phyloP scores from a whole-genome alignment of 2,329 filamentous ascomycete genomes.

The Knufia petricola region DNA sequence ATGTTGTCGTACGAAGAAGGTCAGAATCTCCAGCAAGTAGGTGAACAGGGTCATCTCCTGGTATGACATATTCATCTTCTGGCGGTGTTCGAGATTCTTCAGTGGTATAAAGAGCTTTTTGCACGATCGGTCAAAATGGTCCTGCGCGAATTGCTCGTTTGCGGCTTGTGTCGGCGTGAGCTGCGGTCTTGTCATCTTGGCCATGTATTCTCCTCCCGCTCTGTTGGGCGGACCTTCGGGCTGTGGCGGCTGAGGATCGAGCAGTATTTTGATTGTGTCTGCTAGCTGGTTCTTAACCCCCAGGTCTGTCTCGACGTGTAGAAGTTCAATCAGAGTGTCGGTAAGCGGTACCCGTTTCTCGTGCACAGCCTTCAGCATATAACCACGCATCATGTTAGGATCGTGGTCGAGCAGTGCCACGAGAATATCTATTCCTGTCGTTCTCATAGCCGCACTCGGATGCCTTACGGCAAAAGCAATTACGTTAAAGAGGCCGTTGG shows the following conservation, averaged over 20 bases:
- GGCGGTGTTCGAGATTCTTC: slow-evolving; percentile 57
- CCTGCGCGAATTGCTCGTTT: slow-evolving; percentile 65
- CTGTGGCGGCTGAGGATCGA: slow-evolving; percentile 60
- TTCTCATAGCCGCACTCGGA: slow-evolving; percentile 70
- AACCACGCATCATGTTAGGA: slow-evolving; percentile 82
- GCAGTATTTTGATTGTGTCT: slow-evolving; percentile 85
- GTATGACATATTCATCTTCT: slow-evolving; percentile 58
- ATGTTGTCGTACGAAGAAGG: slow-evolving; percentile 88
- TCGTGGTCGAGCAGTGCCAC: slow-evolving; percentile 95
- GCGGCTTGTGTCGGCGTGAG: slow-evolving; percentile 57
- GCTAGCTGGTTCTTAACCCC: slow-evolving; percentile 93
- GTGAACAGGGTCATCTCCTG: slow-evolving; percentile 84
- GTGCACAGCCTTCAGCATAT: slow-evolving; percentile 83
- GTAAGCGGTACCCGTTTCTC: slow-evolving; percentile 79
- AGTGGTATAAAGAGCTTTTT: slow-evolving; percentile 78
- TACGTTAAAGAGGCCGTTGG: slow-evolving; percentile 75
- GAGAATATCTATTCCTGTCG: slow-evolving; percentile 87
- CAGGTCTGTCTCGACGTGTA: slow-evolving; percentile 82
- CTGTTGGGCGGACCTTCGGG: slow-evolving; percentile 48
- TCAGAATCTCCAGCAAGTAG: slow-evolving; percentile 84
- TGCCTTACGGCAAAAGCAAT: slow-evolving; percentile 88
- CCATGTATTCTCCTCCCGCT: slow-evolving; percentile 54
- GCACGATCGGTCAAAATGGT: slow-evolving; percentile 83
- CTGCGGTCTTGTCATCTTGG: slow-evolving; percentile 48
- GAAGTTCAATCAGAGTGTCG: slow-evolving; percentile 82